phyloP scores from a whole-genome alignment of 768 basidiomycete genomes.

The Pleurotus tuber-regium region DNA sequence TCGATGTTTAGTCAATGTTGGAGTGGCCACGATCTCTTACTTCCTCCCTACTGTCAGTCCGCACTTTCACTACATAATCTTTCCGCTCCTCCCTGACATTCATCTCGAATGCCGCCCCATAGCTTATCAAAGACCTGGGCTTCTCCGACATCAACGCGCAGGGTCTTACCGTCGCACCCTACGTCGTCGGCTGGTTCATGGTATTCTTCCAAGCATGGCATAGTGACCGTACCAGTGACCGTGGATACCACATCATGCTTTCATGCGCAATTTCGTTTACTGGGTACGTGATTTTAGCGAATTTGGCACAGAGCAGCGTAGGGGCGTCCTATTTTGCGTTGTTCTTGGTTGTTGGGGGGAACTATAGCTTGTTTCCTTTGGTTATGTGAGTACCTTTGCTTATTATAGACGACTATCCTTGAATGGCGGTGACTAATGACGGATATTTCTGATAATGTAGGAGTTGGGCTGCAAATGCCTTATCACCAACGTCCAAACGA shows the following conservation, averaged over 20 bases:
- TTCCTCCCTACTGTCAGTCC: slow-evolving; percentile 49
- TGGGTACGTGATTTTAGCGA: slow-evolving; percentile 56
- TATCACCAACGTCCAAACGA: slow-evolving; percentile 58
- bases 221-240: slow-evolving; percentile 50
- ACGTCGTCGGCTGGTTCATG: slow-evolving; percentile 54
- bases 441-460: slow-evolving; percentile 24
- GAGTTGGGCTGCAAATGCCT: slow-evolving; percentile 60
- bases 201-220: slow-evolving; percentile 54
- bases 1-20: slow-evolving; percentile 49
- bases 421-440: background rate
- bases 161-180: slow-evolving; percentile 57
- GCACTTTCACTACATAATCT: background rate
- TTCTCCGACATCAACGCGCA: slow-evolving; percentile 57
- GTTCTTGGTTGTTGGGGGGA: slow-evolving; percentile 54
- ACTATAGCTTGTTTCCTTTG: slow-evolving; percentile 54
- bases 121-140: slow-evolving; percentile 55
- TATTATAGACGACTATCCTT: background rate
- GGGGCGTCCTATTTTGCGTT: slow-evolving; percentile 57
- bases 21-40: slow-evolving; percentile 54
- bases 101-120: too few species aligned
- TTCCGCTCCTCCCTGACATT: background rate
- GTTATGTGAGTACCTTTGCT: slow-evolving; percentile 43
- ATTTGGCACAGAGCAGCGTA: slow-evolving; percentile 45
- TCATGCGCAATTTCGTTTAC: slow-evolving; percentile 43
- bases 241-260: slow-evolving; percentile 56